These are phyloP conservation scores for Tetragonia tetragonoides DNA, from an alignment of 148 eudicot genomes.

Conservation along the genomic window DNA sequence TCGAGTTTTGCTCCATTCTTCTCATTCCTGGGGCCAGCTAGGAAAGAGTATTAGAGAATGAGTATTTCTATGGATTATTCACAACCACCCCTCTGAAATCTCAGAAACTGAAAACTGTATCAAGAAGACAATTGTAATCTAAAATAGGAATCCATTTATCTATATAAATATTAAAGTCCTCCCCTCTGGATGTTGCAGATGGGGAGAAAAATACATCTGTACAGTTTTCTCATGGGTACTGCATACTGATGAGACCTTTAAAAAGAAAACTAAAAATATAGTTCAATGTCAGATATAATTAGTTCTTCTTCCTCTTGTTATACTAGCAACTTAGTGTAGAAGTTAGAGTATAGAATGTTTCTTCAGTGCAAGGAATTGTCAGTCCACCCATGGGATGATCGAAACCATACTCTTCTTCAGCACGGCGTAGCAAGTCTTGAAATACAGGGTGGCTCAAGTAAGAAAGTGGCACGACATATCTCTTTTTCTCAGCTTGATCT, in stretches of 20 bases:
- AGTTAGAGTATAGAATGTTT: conserved; percentile 8
- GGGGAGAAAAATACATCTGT: conserved; percentile 12
- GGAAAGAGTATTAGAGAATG: neutral
- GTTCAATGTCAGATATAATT: neutral
- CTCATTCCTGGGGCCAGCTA: neutral
- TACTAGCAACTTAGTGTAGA: neutral
- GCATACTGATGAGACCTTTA: no score
- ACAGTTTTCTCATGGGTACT: neutral
- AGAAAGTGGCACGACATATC: conserved; percentile 20
- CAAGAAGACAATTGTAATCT: neutral
- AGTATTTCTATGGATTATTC: neutral
- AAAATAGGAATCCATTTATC: neutral
- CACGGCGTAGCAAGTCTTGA: conserved; percentile 23
- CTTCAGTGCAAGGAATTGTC: conserved; percentile 20
- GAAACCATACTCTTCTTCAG: conserved; percentile 33
- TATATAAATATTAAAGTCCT: neutral
- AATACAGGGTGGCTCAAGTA: conserved; percentile 28
- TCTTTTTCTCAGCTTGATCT: conserved; percentile 14
- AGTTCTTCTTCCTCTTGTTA: neutral
- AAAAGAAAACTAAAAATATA: neutral
- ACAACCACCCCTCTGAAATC: neutral
- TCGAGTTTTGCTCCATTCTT: neutral
- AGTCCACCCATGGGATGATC: conserved; percentile 24
- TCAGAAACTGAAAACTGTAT: neutral
- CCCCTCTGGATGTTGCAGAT: conserved; percentile 7